Evolutionary conservation across 2,329 filamentous ascomycete species (phyloP), one percentile per base, ranked within the genome.

Genomic region (Paraconiothyrium sp.): DNA sequence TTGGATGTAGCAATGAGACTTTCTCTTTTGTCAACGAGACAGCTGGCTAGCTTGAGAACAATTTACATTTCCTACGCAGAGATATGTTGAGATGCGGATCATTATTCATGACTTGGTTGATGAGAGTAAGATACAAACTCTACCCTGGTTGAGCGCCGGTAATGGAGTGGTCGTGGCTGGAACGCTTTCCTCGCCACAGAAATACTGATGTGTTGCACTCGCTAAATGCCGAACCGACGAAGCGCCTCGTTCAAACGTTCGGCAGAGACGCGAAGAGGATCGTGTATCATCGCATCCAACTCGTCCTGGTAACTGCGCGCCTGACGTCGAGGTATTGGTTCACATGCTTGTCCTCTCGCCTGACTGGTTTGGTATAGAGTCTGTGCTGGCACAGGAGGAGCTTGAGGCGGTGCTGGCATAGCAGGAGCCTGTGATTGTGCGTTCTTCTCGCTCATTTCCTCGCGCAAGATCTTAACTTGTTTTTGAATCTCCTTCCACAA

Each of bases 401-500:
- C 34, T 56, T 47, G 27, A 30, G 49, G 22, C 50, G 39, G 41
- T n/a, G 55, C 35, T 4, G 41, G 37, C 9, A 11, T 22, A 20
- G 30, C 43, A n/a, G 41, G 16, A 27, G 1, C 11, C 30, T 47
- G 41, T 10, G 47, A 14, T 32, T 35, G 54, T 20, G 39, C 58
- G 43, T 56, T 64, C 54, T 72, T 64, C 50, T 72, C 67, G 6
- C 74, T 75, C 68, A 81, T 74, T 64, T 82, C 79, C 48, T 81
- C 79, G 56, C 73, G 69, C 51, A 82, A 63, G 30, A 80, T 80
- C 66, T 78, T 74, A 58, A 82, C 74, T 57, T 82, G 79, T 63
- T 78, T 76, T 72, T 81, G 78, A 3, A 82, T 72, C 66, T 78
- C 79, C 27, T 74, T 64, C 80, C 80, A 82, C 8, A 82, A 67